Conservation (phyloP, 352 stramenopile genomes). For the Phytopythium boreale region DNA sequence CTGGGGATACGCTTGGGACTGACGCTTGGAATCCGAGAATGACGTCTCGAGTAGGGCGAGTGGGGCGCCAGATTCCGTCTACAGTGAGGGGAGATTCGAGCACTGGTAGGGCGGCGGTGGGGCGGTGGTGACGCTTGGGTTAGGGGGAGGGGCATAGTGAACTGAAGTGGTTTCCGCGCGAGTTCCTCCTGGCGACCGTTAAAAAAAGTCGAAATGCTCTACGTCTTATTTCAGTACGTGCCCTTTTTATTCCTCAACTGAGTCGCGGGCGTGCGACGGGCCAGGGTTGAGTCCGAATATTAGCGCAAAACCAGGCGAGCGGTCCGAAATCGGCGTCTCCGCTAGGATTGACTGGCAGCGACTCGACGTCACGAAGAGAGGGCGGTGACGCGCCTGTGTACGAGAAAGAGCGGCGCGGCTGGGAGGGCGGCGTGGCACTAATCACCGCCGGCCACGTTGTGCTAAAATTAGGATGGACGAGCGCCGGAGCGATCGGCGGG, state of each 20-base stretch:
- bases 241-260: neutral
- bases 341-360: neutral
- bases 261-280: neutral
- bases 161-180: neutral
- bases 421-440: neutral
- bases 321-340: neutral
- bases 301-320: neutral
- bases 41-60: neutral
- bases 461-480: neutral
- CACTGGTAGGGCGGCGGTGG: neutral
- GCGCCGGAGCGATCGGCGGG: too few species aligned
- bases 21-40: constrained; percentile 9
- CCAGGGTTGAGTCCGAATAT: neutral
- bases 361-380: neutral
- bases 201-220: neutral
- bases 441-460: neutral
- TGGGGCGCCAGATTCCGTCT: neutral
- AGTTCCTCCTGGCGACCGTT: neutral
- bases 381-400: neutral
- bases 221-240: too few species aligned
- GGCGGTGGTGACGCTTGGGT: too few species aligned
- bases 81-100: constrained; percentile 1
- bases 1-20: neutral
- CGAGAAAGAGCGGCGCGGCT: neutral
- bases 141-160: neutral